These are phyloP conservation scores for Chlamydomonas sphaeroides DNA, from an alignment of 139 green algal genomes.

Conservation along the genomic window DNA sequence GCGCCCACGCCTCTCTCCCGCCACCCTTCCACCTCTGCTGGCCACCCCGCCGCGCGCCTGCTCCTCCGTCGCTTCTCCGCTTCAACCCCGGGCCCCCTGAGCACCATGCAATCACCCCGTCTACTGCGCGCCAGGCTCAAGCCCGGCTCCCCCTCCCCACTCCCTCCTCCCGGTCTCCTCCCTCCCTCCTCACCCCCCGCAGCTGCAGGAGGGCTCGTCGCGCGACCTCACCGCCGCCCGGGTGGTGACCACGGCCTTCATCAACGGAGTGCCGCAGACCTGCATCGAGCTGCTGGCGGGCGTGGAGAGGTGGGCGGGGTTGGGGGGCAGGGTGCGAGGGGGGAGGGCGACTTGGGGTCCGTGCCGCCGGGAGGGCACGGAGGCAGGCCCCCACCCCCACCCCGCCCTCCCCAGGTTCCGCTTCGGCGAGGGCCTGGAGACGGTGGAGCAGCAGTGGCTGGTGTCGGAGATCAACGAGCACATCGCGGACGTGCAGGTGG, in stretches of 20 bases:
- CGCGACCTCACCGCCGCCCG: conserved; percentile 51
- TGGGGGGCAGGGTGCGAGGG: not conserved
- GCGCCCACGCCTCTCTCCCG: too few species aligned
- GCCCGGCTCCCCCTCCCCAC: too few species aligned
- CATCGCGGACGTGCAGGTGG: conserved; percentile 52
- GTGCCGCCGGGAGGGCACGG: not conserved
- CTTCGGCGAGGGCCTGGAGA: conserved; percentile 77
- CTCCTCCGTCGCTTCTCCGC: too few species aligned
- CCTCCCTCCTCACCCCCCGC: not conserved
- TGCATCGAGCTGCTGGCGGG: conserved; percentile 70
- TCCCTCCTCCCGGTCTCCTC: not conserved
- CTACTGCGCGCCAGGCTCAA: too few species aligned
- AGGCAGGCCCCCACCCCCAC: not conserved
- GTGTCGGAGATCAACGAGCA: conserved; percentile 79
- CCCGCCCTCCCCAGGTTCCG: conserved; percentile 33
- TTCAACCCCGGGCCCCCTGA: too few species aligned
- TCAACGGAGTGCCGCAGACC: conserved; percentile 65
- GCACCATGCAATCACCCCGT: too few species aligned
- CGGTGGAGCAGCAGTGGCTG: conserved; percentile 85
- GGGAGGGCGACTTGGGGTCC: not conserved
- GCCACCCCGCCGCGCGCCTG: too few species aligned
- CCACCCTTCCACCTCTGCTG: too few species aligned
- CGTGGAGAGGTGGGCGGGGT: conserved; percentile 40
- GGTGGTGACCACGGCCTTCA: conserved; percentile 61
- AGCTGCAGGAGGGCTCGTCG: conserved; percentile 41